These are phyloP conservation scores for Lepidium didymum DNA, from an alignment of 345 rosid species.

Conservation along the genomic window DNA sequence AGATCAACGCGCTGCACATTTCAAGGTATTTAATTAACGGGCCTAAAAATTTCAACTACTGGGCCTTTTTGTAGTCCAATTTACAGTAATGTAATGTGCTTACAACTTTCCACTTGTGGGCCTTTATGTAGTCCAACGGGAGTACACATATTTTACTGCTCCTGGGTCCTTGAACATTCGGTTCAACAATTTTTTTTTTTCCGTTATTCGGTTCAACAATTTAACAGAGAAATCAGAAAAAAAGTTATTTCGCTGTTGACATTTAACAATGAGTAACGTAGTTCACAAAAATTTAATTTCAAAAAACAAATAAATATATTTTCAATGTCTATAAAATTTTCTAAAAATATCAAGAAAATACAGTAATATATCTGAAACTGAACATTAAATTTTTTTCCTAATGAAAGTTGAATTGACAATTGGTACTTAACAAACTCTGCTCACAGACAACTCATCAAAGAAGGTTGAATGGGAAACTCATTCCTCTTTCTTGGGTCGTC, in stretches of 20 bases:
- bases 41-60: too few species aligned
- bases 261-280: neutral
- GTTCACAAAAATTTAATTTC: neutral
- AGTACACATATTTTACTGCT: too few species aligned
- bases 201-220: too few species aligned
- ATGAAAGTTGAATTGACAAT: conserved; percentile 1
- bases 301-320: neutral
- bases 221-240: too few species aligned
- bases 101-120: too few species aligned
- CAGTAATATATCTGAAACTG: neutral
- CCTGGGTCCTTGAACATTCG: too few species aligned
- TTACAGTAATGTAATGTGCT: too few species aligned
- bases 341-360: neutral
- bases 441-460: neutral
- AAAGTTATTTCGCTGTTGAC: neutral
- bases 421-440: neutral
- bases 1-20: too few species aligned
- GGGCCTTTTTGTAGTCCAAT: too few species aligned
- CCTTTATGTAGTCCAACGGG: too few species aligned
- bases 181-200: too few species aligned
- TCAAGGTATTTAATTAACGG: too few species aligned
- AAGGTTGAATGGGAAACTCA: conserved; percentile 1
- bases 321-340: neutral
- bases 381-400: neutral
- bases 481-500: conserved; percentile 38